Evolutionary conservation across 352 stramenopile species (phyloP), one percentile per base, ranked within the genome.

Genomic region (Thalassiosira ordinaria): DNA sequence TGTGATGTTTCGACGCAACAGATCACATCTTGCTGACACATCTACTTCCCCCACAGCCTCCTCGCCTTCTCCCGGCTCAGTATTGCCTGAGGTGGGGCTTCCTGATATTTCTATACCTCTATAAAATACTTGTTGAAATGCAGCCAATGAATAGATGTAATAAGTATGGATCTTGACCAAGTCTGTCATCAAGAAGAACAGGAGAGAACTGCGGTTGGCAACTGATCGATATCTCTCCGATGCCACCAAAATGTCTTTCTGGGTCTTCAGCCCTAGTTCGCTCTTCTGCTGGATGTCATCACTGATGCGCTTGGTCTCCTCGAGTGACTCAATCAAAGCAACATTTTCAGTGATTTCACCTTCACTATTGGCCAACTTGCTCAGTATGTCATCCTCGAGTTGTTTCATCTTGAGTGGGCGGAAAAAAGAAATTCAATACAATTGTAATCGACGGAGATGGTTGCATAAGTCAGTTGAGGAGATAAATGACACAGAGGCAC

Each of bases 261-360:
- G 94, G 4, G 96, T 98, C 73, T 97, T 95, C 67, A 97, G 88
- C 73, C 97, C 97, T 70, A 96, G 93, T 80, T 95, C 96, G 26
- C 98, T 95, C 3, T 96, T 97, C 27, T 97, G 95, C 39, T 96
- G 95, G 80, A 98, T 98, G 39, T 98, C 96, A 22, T 95, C 97
- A 39, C 95, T 94, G 57, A 97, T 97, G 83, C 95, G 94, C 90
- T 98, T 98, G 0, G 96, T 98, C 60, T 96, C 93, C 67, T 98
- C 96, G 8, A 98, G 81, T 59, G 94, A 96, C 70, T 98, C 96
- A 51, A 98, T 98, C 46, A 98, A 78, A 13, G 95, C 95, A 62
- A 98, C 96, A 85, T 99, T 98, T 87, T 98, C 97, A 27, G 96
- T 98, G 71, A 99, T 98, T 84, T 99, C 96, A 47, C 97, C 97